These are phyloP conservation scores for Porphyrellus cyaneotinctus DNA, from an alignment of 768 basidiomycete genomes.

Conservation along the genomic window DNA sequence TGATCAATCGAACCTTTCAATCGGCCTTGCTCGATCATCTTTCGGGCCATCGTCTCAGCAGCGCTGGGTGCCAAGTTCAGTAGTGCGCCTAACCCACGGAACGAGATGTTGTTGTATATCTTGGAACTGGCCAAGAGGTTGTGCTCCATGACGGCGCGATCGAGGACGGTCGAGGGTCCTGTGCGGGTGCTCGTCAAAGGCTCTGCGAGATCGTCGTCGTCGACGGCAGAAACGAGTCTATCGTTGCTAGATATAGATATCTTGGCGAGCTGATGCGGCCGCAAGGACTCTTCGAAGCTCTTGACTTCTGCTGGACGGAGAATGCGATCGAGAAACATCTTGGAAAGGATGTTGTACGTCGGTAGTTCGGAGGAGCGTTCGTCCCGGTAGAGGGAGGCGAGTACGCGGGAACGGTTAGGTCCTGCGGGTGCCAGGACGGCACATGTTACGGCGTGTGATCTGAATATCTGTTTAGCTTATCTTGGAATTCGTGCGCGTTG, in stretches of 20 bases:
- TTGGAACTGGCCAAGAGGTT: slow-evolving; percentile 95
- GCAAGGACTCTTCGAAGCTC: slow-evolving; percentile 82
- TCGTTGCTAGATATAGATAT: slow-evolving; percentile 83
- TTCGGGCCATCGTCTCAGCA: slow-evolving; percentile 95
- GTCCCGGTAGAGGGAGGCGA: slow-evolving; percentile 91
- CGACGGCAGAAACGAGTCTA: slow-evolving; percentile 63
- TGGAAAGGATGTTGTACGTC: slow-evolving; percentile 86
- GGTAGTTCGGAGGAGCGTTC: slow-evolving; percentile 80
- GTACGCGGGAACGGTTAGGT: slow-evolving; percentile 88
- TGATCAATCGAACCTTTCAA: slow-evolving; percentile 93
- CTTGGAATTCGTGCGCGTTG: neutral
- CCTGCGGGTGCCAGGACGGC: slow-evolving; percentile 96
- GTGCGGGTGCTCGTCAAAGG: slow-evolving; percentile 69
- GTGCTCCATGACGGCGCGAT: slow-evolving; percentile 98
- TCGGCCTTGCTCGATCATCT: slow-evolving; percentile 98
- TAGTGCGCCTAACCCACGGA: slow-evolving; percentile 85
- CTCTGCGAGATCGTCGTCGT: slow-evolving; percentile 52
- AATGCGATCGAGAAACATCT: slow-evolving; percentile 99
- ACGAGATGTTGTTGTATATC: slow-evolving; percentile 97
- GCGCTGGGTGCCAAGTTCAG: slow-evolving; percentile 88
- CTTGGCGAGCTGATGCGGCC: slow-evolving; percentile 92
- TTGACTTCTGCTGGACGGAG: slow-evolving; percentile 85
- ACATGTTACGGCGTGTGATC: slow-evolving; percentile 89
- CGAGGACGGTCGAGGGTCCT: slow-evolving; percentile 92
- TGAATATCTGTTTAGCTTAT: slow-evolving; percentile 30